Conservation (phyloP, 2,329 filamentous ascomycete species). For the Fragosphaeria purpurea region DNA sequence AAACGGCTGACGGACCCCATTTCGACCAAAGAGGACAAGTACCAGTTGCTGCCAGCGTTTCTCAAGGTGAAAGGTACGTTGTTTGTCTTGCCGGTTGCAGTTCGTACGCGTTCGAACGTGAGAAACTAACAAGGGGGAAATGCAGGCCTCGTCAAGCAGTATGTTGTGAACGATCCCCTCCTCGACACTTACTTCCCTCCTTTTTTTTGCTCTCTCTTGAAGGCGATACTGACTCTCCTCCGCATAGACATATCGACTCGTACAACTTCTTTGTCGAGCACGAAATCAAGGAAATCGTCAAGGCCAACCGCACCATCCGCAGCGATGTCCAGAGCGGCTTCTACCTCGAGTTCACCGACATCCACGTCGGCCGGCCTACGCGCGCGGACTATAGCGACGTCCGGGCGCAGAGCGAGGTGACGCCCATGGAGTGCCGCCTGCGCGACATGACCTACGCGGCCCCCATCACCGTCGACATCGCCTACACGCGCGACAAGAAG, state of each 20-base stretch:
- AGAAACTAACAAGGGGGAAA: slow-evolving; percentile 3
- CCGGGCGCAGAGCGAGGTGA: slow-evolving; percentile 64
- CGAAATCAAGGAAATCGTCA: slow-evolving; percentile 92
- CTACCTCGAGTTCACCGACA: slow-evolving; percentile 87
- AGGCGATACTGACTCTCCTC: slow-evolving; percentile 7
- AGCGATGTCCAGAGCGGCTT: slow-evolving; percentile 92
- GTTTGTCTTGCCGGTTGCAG: slow-evolving; percentile 1
- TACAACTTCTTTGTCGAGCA: slow-evolving; percentile 98
- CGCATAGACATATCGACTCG: slow-evolving; percentile 74
- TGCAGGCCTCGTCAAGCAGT: slow-evolving; percentile 74
- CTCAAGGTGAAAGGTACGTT: slow-evolving; percentile 77
- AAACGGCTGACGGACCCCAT: slow-evolving; percentile 58
- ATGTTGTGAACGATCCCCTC: slow-evolving; percentile 18
- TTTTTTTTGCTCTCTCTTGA: not conserved
- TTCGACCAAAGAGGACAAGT: slow-evolving; percentile 72
- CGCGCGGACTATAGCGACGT: slow-evolving; percentile 66
- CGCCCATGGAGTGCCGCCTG: slow-evolving; percentile 90
- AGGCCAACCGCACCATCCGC: slow-evolving; percentile 76
- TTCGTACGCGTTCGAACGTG: not conserved
- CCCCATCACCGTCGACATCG: slow-evolving; percentile 85
- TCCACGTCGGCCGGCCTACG: slow-evolving; percentile 73
- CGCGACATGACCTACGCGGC: slow-evolving; percentile 98
- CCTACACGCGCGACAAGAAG: slow-evolving; percentile 74
- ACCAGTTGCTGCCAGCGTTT: slow-evolving; percentile 94
- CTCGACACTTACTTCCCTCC: too few relatives aligned